These are phyloP conservation scores for Boeremia exigua DNA, from an alignment of 2,329 filamentous ascomycete genomes.

Conservation along the genomic window DNA sequence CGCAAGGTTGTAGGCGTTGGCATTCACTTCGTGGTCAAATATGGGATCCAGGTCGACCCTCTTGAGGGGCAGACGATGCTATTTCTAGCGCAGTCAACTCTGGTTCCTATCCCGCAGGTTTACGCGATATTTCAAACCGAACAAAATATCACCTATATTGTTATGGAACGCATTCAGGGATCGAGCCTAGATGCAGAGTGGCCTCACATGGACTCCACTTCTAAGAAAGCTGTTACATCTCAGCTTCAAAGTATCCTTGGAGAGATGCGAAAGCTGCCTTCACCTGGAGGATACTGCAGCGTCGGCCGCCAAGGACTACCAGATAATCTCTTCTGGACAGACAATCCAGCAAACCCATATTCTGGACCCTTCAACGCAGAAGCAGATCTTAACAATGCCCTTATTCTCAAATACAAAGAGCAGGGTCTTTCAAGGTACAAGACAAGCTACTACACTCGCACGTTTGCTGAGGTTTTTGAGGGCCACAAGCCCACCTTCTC, in stretches of 20 bases:
- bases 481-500: slow-evolving; percentile 16
- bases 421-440: slow-evolving; percentile 11
- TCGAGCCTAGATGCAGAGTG: slow-evolving; percentile 6
- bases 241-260: slow-evolving; percentile 4
- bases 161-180: slow-evolving; percentile 20
- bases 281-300: slow-evolving; percentile 22
- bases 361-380: slow-evolving; percentile 20
- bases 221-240: slow-evolving; percentile 8
- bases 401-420: slow-evolving; percentile 13
- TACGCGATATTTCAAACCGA: slow-evolving; percentile 15
- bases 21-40: slow-evolving; percentile 21
- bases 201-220: slow-evolving; percentile 2
- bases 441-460: slow-evolving; percentile 15
- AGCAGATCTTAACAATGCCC: slow-evolving; percentile 12
- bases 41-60: slow-evolving; percentile 1
- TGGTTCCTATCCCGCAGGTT: slow-evolving; percentile 14
- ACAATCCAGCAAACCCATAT: slow-evolving; percentile 6
- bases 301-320: slow-evolving; percentile 14
- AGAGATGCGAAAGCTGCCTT: slow-evolving; percentile 16
- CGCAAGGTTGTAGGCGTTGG: slow-evolving; percentile 20
- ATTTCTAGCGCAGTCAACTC: slow-evolving; percentile 14
- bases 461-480: slow-evolving; percentile 5
- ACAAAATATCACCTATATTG: slow-evolving; percentile 9
- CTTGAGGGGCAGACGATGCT: slow-evolving; percentile 18
- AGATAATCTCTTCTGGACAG: slow-evolving; percentile 11